These are phyloP conservation scores for Clavariopsis aquatica DNA, from an alignment of 495 filamentous ascomycete genomes.

Conservation along the genomic window DNA sequence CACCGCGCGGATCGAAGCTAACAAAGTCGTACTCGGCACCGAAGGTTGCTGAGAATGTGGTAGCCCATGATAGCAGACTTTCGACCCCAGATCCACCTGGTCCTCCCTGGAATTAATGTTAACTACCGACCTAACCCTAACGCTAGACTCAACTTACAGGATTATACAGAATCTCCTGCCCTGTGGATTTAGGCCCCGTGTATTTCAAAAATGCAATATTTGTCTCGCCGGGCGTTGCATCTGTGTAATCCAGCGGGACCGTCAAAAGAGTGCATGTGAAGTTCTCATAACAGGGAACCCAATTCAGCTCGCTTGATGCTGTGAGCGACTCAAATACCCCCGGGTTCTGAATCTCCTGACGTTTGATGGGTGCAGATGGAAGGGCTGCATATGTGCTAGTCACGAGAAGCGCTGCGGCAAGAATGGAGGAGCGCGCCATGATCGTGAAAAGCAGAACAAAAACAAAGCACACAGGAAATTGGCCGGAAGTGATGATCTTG, in stretches of 20 bases:
- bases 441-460: not conserved
- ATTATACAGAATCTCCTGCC: slow-evolving; percentile 40
- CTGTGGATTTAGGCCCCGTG: slow-evolving; percentile 33
- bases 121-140: no score
- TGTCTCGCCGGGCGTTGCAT: slow-evolving; percentile 31
- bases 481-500: not conserved
- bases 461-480: not conserved
- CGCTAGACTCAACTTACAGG: slow-evolving; percentile 38
- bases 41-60: slow-evolving; percentile 7
- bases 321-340: not conserved
- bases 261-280: slow-evolving; percentile 38
- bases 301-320: not conserved
- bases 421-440: not conserved
- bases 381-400: not conserved
- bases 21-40: slow-evolving; percentile 53
- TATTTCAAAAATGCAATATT: slow-evolving; percentile 41
- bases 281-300: slow-evolving; percentile 13
- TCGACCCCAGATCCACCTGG: slow-evolving; percentile 51
- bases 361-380: not conserved
- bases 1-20: slow-evolving; percentile 54
- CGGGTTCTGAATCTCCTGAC: no score
- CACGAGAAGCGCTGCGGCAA: not conserved
- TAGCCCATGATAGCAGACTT: slow-evolving; percentile 42
- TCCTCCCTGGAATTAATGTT: slow-evolving; percentile 34
- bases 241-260: slow-evolving; percentile 41